Conservation (phyloP, 2,329 filamentous ascomycete genomes). For the Microdochium trichocladiopsis region DNA sequence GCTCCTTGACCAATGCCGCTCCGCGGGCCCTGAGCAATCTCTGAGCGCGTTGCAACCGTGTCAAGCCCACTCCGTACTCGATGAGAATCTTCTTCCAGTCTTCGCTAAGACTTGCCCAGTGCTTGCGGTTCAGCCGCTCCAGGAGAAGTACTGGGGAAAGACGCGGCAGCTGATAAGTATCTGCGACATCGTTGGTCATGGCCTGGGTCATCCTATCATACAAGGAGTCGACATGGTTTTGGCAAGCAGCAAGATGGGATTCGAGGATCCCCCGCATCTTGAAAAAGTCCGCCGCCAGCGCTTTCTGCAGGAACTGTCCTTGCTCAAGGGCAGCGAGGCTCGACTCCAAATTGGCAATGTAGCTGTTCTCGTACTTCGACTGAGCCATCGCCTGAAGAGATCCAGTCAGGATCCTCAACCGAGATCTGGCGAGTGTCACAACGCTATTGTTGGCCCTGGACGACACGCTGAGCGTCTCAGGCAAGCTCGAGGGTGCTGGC, state of each 20-base stretch:
- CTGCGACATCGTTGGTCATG: background rate
- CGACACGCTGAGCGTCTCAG: background rate
- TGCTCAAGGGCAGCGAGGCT: background rate
- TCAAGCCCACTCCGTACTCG: slow-evolving; percentile 30
- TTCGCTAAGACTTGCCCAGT: slow-evolving; percentile 17
- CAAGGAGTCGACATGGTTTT: background rate
- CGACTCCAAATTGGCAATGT: slow-evolving; percentile 1
- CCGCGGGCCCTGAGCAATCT: slow-evolving; percentile 21
- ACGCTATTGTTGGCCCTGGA: background rate
- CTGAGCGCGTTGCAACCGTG: slow-evolving; percentile 30
- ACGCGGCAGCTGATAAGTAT: slow-evolving; percentile 13
- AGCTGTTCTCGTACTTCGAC: slow-evolving; percentile 1
- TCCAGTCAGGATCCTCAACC: background rate
- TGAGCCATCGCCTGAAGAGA: background rate
- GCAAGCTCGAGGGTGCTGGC: background rate
- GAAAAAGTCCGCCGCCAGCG: background rate
- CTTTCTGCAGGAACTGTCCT: background rate
- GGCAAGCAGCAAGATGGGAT: background rate
- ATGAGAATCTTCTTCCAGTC: slow-evolving; percentile 28
- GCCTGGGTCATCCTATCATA: slow-evolving; percentile 1
- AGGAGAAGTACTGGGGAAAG: slow-evolving; percentile 26
- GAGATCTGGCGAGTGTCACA: background rate
- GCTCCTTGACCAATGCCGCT: slow-evolving; percentile 27
- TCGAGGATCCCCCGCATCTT: background rate
- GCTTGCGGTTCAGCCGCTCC: slow-evolving; percentile 17